These are phyloP conservation scores for Tephrocybe rancida DNA, from an alignment of 768 basidiomycete genomes.

Conservation along the genomic window DNA sequence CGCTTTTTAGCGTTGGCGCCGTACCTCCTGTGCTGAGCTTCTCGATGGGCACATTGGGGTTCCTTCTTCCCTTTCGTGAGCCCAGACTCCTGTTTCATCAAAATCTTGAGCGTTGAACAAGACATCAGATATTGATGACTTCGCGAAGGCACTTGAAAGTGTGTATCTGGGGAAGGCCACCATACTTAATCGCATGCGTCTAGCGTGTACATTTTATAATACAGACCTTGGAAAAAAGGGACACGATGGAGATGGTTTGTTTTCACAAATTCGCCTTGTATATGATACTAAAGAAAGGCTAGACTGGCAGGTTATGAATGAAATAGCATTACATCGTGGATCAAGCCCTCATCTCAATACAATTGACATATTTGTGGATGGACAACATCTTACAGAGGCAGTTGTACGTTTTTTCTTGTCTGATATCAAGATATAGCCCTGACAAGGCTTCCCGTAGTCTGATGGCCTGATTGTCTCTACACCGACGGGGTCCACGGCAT, in stretches of 20 bases:
- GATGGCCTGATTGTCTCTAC: slow-evolving; percentile 95
- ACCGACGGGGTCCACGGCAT: slow-evolving; percentile 95
- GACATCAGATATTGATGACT: slow-evolving; percentile 81
- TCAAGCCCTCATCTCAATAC: slow-evolving; percentile 90
- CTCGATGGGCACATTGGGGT: slow-evolving; percentile 92
- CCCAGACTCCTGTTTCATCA: slow-evolving; percentile 11
- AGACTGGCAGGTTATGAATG: slow-evolving; percentile 99
- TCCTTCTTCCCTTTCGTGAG: slow-evolving; percentile 92
- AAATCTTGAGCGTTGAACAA: not conserved
- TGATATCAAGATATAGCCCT: not conserved
- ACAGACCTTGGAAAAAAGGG: slow-evolving; percentile 57
- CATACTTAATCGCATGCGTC: slow-evolving; percentile 86
- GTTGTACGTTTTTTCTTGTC: slow-evolving; percentile 60
- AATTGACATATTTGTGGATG: slow-evolving; percentile 92
- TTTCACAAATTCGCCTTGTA: not conserved
- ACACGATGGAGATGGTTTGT: slow-evolving; percentile 59
- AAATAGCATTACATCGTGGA: slow-evolving; percentile 90
- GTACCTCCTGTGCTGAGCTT: slow-evolving; percentile 93
- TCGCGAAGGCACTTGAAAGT: slow-evolving; percentile 76
- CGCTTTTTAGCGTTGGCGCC: slow-evolving; percentile 85
- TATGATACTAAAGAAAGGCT: slow-evolving; percentile 8
- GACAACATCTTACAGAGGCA: slow-evolving; percentile 93
- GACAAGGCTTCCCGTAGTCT: slow-evolving; percentile 54
- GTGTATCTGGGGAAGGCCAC: slow-evolving; percentile 82
- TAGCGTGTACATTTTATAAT: slow-evolving; percentile 80